Evolutionary conservation across 2,329 filamentous ascomycete species (phyloP).

Genomic region (Blastomyces gilchristii): DNA sequence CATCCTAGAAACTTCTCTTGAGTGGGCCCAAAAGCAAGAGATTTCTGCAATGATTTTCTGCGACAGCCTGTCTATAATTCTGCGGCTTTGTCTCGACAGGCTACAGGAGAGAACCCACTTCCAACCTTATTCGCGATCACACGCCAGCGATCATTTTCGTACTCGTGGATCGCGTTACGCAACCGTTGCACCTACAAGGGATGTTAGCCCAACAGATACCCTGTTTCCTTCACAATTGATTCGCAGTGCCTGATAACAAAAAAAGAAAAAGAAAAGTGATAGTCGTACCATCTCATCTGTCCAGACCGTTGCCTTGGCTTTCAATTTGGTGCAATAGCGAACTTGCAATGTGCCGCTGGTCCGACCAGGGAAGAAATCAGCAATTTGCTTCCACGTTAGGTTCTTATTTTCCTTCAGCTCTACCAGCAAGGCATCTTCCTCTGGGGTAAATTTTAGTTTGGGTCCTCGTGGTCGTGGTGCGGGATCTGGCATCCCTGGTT

Average conservation of each 20-base stretch:
- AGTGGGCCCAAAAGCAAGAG: slow-evolving; percentile 2
- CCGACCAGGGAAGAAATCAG: slow-evolving; percentile 85
- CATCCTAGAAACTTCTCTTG: slow-evolving; percentile 3
- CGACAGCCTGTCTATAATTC: slow-evolving; percentile 39
- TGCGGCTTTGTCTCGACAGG: slow-evolving; percentile 70
- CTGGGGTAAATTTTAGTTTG: slow-evolving; percentile 87
- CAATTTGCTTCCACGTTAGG: slow-evolving; percentile 94
- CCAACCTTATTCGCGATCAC: slow-evolving; percentile 86
- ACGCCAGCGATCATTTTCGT: slow-evolving; percentile 68
- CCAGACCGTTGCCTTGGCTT: slow-evolving; percentile 88
- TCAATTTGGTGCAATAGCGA: slow-evolving; percentile 87
- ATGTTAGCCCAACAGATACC: slow-evolving; percentile 8
- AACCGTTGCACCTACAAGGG: slow-evolving; percentile 28
- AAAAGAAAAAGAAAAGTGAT: neutral
- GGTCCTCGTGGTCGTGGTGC: slow-evolving; percentile 72
- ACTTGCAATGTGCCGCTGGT: slow-evolving; percentile 88
- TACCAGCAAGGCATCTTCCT: slow-evolving; percentile 78
- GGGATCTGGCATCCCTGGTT: slow-evolving; percentile 75
- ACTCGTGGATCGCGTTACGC: slow-evolving; percentile 32
- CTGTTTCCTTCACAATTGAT: neutral
- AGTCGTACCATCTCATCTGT: slow-evolving; percentile 72
- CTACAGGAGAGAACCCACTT: slow-evolving; percentile 74
- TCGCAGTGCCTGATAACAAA: slow-evolving; percentile 7
- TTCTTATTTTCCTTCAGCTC: slow-evolving; percentile 92
- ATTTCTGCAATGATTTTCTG: slow-evolving; percentile 5